Evolutionary conservation across 768 basidiomycete genomes (phyloP).

Genomic region (Boletus sp.): DNA sequence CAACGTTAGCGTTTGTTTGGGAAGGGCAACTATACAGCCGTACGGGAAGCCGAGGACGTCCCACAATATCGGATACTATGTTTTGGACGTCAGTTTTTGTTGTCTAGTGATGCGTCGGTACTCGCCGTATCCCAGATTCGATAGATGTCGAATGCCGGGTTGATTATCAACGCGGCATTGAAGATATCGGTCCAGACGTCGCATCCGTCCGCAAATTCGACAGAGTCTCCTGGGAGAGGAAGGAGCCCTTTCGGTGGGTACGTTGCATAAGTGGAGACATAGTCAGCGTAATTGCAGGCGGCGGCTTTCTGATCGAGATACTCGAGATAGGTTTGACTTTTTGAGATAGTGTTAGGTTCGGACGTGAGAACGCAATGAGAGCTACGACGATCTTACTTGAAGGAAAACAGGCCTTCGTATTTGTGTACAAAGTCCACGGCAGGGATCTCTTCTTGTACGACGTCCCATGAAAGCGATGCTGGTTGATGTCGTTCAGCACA

Average conservation of each 20-base stretch:
- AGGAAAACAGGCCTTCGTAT: conserved; percentile 64
- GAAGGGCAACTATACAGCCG: conserved; percentile 15
- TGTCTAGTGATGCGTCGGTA: not conserved
- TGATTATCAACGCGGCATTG: conserved; percentile 55
- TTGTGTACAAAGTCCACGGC: conserved; percentile 75
- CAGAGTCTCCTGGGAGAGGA: conserved; percentile 64
- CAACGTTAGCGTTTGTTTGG: too few species aligned
- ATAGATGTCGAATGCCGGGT: conserved; percentile 78
- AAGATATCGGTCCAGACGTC: conserved; percentile 70
- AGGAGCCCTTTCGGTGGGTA: conserved; percentile 68
- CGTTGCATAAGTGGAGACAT: conserved; percentile 58
- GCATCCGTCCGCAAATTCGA: conserved; percentile 48
- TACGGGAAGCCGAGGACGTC: conserved; percentile 83
- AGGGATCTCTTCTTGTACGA: conserved; percentile 68
- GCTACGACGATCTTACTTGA: conserved; percentile 50
- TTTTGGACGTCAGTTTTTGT: not conserved
- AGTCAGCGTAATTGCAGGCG: conserved; percentile 62
- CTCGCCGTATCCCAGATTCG: conserved; percentile 68
- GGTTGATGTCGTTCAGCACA: not conserved
- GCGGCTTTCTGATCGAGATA: conserved; percentile 52
- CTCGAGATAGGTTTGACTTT: conserved; percentile 64
- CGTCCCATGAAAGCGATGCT: conserved; percentile 61
- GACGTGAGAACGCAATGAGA: not conserved
- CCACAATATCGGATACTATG: conserved; percentile 63
- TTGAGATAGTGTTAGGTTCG: not conserved